Evolutionary conservation across 768 basidiomycete genomes (phyloP).

Genomic region (Ramaria sp.): DNA sequence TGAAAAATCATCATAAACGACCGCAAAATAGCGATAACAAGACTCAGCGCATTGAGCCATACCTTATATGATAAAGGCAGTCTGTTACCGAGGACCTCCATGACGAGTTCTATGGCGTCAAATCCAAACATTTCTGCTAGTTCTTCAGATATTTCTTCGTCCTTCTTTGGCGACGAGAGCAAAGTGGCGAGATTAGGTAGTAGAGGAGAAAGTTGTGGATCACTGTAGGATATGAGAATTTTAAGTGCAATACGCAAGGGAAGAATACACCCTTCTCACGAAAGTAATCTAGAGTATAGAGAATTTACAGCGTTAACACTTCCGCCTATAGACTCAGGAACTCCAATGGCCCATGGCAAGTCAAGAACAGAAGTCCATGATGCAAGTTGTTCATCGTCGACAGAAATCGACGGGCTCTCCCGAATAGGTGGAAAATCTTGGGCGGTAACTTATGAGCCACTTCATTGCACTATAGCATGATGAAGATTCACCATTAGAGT

Average conservation of each 20-base stretch:
- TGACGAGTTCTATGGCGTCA: slow-evolving; percentile 71
- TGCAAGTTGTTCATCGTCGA: not conserved
- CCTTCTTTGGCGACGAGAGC: slow-evolving; percentile 14
- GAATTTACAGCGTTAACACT: not conserved
- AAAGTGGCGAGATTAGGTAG: slow-evolving; percentile 3
- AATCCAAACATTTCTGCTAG: slow-evolving; percentile 75
- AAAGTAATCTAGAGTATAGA: slow-evolving; percentile 1
- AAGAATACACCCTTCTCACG: not conserved
- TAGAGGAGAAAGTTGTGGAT: slow-evolving; percentile 1
- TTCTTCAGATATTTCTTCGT: slow-evolving; percentile 70
- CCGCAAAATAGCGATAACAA: not conserved
- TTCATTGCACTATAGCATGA: not conserved
- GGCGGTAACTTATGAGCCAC: not conserved
- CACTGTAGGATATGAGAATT: not conserved
- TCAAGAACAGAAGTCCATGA: not conserved
- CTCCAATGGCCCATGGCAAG: not conserved
- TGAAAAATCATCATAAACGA: not conserved
- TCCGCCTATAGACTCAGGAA: not conserved
- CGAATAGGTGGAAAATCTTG: not conserved
- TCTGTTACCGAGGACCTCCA: slow-evolving; percentile 56
- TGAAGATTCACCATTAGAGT: not conserved
- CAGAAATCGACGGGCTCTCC: not conserved
- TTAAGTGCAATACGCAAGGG: not conserved
- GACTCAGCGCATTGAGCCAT: slow-evolving; percentile 10
- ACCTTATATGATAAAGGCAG: slow-evolving; percentile 38